These are phyloP conservation scores for Starmerella cellae DNA, from an alignment of 805 yeast species.

Conservation along the genomic window DNA sequence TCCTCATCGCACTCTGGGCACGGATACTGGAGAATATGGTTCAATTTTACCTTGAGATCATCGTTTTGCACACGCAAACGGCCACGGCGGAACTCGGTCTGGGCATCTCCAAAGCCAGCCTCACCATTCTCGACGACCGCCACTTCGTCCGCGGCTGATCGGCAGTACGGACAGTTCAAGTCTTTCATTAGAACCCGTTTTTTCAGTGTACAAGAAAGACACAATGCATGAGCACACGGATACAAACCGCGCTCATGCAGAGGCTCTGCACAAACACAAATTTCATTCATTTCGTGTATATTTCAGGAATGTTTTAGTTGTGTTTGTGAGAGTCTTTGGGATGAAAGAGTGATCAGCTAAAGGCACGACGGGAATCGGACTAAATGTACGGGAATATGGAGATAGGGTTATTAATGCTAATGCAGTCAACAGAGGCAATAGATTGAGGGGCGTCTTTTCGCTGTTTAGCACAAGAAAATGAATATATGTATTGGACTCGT, in stretches of 20 bases:
- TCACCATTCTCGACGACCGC: constrained; percentile 36
- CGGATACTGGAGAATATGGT: constrained; percentile 38
- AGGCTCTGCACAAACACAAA: constrained; percentile 75
- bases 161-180: constrained; percentile 67
- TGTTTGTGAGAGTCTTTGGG: no score
- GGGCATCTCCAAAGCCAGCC: constrained; percentile 30
- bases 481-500: no score
- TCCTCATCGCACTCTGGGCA: constrained; percentile 28
- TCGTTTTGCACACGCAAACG: constrained; percentile 12
- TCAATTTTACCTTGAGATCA: constrained; percentile 34
- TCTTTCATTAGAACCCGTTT: constrained; percentile 70
- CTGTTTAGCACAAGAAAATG: no score
- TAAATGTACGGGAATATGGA: no score
- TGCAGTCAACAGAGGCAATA: no score
- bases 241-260: constrained; percentile 54
- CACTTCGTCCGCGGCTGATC: constrained; percentile 49
- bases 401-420: no score
- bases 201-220: constrained; percentile 71
- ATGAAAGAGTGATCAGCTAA: no score
- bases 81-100: constrained; percentile 18
- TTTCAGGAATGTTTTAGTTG: no score
- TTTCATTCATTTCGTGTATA: constrained; percentile 29
- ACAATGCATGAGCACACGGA: constrained; percentile 73
- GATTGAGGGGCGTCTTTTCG: no score
- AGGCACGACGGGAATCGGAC: no score